A percentile compares a stretch with the other conserved stretches of the same genome.
phyloP scores from a whole-genome alignment of 2,329 filamentous ascomycete species.

The Emmonsiellopsis sp. region DNA sequence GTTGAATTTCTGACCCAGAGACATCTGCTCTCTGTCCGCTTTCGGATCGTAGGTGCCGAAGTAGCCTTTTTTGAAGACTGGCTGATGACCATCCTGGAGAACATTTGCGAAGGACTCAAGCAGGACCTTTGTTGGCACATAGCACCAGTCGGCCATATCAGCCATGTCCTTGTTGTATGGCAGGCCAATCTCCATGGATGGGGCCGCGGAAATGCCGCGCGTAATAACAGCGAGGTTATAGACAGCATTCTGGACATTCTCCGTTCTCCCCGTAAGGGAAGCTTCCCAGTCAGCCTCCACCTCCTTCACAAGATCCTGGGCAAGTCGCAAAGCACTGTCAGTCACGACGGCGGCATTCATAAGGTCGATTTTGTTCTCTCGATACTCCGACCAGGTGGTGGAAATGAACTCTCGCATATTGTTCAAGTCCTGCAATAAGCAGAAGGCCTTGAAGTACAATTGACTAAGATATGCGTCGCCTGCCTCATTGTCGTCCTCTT shows the following conservation, averaged over 20 bases:
- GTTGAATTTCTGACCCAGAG: slow-evolving; percentile 21
- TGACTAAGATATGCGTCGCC: slow-evolving; percentile 13
- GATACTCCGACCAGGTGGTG: slow-evolving; percentile 17
- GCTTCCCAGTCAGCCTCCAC: slow-evolving; percentile 7
- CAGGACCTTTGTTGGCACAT: slow-evolving; percentile 9
- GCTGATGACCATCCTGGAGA: slow-evolving; percentile 2
- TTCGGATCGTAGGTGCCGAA: slow-evolving; percentile 13
- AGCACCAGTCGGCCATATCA: slow-evolving; percentile 9
- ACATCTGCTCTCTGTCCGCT: slow-evolving; percentile 15
- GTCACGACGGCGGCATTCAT: slow-evolving; percentile 18
- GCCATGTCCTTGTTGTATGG: no score
- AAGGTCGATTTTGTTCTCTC: slow-evolving; percentile 12
- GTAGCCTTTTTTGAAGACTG: slow-evolving; percentile 9
- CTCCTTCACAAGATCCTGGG: slow-evolving; percentile 9
- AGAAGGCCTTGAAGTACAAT: slow-evolving; percentile 1
- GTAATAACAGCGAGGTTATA: slow-evolving; percentile 4
- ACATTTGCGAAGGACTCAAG: slow-evolving; percentile 8
- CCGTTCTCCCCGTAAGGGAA: slow-evolving; percentile 8
- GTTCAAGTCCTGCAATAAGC: slow-evolving; percentile 16
- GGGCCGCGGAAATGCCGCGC: no score
- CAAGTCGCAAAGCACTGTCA: slow-evolving; percentile 20
- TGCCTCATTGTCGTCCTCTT: slow-evolving; percentile 23
- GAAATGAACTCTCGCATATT: slow-evolving; percentile 13
- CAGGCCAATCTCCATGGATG: no score
- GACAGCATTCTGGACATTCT: slow-evolving; percentile 5